These are phyloP conservation scores for Trypanosoma platydactyli DNA, from an alignment of 208 protist genomes.

Conservation along the genomic window DNA sequence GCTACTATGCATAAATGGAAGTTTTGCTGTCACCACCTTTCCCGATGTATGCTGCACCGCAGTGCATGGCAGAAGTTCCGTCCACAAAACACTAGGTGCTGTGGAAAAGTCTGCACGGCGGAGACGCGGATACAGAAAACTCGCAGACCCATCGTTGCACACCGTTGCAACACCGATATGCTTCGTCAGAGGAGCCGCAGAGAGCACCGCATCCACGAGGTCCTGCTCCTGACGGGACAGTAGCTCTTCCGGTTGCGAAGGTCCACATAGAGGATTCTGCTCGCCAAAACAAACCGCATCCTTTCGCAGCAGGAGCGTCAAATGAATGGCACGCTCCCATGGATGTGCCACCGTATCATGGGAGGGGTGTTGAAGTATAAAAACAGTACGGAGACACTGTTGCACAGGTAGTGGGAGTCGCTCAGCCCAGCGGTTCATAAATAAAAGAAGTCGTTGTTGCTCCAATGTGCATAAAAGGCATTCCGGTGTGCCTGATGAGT, in stretches of 20 bases:
- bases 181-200: constrained; percentile 48
- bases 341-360: background rate
- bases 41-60: constrained; percentile 17
- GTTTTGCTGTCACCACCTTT: background rate
- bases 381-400: constrained; percentile 36
- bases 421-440: constrained; percentile 57
- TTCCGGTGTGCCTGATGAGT: constrained; percentile 2
- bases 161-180: constrained; percentile 50
- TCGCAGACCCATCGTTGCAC: constrained; percentile 21
- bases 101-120: constrained; percentile 8
- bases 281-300: constrained; percentile 41
- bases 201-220: constrained; percentile 62
- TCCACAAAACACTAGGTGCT: background rate
- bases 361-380: constrained; percentile 49
- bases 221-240: constrained; percentile 70
- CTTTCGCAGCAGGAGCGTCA: constrained; percentile 49
- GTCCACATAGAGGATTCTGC: constrained; percentile 61
- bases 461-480: constrained; percentile 74
- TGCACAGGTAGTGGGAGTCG: constrained; percentile 44
- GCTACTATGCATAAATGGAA: constrained; percentile 32
- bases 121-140: constrained; percentile 21
- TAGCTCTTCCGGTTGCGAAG: constrained; percentile 49
- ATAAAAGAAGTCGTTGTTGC: constrained; percentile 61
- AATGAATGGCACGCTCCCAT: constrained; percentile 38
- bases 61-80: constrained; percentile 17